These are phyloP conservation scores for Viola odorata DNA, from an alignment of 345 rosid species.

Conservation along the genomic window DNA sequence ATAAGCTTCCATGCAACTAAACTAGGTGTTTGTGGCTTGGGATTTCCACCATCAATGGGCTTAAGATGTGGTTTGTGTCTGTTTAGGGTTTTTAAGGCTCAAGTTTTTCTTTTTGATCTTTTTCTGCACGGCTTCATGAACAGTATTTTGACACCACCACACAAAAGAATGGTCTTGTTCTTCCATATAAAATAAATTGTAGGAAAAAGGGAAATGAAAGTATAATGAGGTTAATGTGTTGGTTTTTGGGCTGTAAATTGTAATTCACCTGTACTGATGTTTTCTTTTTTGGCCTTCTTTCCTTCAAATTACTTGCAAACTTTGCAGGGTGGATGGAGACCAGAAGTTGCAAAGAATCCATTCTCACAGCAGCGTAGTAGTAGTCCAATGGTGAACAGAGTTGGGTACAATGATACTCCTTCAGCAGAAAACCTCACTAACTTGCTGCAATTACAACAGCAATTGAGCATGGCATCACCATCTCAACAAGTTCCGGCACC, in stretches of 20 bases:
- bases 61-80: too few relatives aligned
- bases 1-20: too few relatives aligned
- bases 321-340: conserved; percentile 74
- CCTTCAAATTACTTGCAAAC: conserved; percentile 36
- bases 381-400: conserved; percentile 27
- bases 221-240: conserved; percentile 2
- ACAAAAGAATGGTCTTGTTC: neutral
- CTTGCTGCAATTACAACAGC: conserved; percentile 27
- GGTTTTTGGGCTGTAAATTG: neutral
- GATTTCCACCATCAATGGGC: too few relatives aligned
- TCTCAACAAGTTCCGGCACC: conserved; percentile 35
- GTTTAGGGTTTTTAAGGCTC: too few relatives aligned
- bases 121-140: too few relatives aligned
- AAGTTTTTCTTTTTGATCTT: too few relatives aligned
- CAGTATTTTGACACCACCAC: neutral
- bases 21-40: too few relatives aligned
- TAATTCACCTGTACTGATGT: neutral
- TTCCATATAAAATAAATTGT: too few relatives aligned
- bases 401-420: conserved; percentile 14
- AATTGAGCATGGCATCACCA: conserved; percentile 21
- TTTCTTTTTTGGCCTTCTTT: neutral
- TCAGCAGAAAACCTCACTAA: conserved; percentile 12
- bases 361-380: conserved; percentile 37
- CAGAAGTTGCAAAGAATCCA: conserved; percentile 51
- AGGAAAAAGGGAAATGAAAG: neutral